A percentile compares a stretch with the other conserved stretches of the same genome.
phyloP scores from a whole-genome alignment of 768 basidiomycete species.

The Rhodotorula paludigena region DNA sequence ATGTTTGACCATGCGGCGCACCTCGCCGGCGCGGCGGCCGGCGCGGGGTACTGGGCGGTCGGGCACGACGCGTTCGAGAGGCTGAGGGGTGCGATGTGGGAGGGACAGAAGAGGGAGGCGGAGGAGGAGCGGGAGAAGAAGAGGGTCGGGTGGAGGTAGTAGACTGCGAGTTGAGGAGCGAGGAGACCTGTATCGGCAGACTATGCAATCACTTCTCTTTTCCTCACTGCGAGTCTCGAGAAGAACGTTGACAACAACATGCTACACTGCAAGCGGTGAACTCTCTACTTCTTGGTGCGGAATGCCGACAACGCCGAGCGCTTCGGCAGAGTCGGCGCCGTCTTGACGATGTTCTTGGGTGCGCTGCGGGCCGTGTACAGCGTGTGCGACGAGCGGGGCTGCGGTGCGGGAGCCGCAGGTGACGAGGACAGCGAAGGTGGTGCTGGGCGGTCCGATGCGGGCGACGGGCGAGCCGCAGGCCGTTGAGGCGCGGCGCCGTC shows the following conservation, averaged over 20 bases:
- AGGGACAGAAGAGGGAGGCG: not conserved
- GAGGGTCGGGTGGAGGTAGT: not conserved
- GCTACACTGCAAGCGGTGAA: not conserved
- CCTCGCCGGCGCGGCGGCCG: constrained; percentile 4
- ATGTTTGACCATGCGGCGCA: constrained; percentile 37
- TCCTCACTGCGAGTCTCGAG: too few relatives aligned
- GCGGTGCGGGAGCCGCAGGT: not conserved
- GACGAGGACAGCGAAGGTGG: not conserved
- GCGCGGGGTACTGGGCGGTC: not conserved
- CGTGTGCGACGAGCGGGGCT: not conserved
- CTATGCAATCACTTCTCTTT: too few relatives aligned
- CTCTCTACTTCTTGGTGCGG: not conserved
- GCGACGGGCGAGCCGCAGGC: not conserved
- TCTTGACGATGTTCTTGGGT: constrained; percentile 6
- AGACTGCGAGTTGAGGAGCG: too few relatives aligned
- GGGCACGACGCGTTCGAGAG: constrained; percentile 15
- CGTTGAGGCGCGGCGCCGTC: not conserved
- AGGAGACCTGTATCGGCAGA: too few relatives aligned
- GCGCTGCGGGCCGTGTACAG: constrained; percentile 8
- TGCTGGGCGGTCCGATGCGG: not conserved
- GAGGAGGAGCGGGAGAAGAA: not conserved
- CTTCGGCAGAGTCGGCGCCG: not conserved
- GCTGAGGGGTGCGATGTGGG: not conserved
- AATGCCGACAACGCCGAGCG: not conserved
- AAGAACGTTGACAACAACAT: not conserved